Conservation (phyloP, 441 rosid species). For the Breynia disticha region DNA sequence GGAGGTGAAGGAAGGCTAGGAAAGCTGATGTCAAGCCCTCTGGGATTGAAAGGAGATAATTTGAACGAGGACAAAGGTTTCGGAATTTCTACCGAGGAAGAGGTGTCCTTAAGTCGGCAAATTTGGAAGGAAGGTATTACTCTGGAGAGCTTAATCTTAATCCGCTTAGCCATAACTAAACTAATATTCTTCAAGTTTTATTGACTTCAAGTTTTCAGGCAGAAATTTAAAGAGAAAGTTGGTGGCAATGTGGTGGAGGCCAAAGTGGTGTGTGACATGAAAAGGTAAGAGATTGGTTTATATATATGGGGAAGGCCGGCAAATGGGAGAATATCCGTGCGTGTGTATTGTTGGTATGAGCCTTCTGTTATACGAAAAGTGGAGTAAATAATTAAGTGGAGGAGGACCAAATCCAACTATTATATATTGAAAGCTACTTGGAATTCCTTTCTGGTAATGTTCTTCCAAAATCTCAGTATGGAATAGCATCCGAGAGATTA, state of each 20-base stretch:
- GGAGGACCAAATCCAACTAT: neutral
- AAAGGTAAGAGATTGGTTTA: neutral
- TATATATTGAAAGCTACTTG: neutral
- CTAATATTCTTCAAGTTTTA: neutral
- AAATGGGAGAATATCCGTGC: neutral
- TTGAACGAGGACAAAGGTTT: neutral
- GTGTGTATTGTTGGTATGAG: neutral
- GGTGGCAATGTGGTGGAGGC: neutral
- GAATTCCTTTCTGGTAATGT: neutral
- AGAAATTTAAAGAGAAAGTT: neutral
- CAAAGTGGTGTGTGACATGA: neutral
- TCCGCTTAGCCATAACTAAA: neutral
- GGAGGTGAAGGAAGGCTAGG: constrained; percentile 6
- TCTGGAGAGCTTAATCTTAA: constrained; percentile 2
- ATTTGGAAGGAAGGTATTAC: constrained; percentile 4
- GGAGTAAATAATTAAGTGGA: neutral
- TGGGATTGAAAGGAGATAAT: constrained; percentile 4
- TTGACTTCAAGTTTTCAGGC: neutral
- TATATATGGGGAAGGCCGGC: neutral
- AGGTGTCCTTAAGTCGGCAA: neutral
- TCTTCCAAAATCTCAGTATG: no score
- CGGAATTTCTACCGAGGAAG: neutral
- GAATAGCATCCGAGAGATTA: no score
- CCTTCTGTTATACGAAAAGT: neutral
- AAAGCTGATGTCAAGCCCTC: neutral